Evolutionary conservation across 257 asterid genomes (phyloP), one percentile per base, ranked within the genome.

Genomic region (Galeopsis tetrahit): DNA sequence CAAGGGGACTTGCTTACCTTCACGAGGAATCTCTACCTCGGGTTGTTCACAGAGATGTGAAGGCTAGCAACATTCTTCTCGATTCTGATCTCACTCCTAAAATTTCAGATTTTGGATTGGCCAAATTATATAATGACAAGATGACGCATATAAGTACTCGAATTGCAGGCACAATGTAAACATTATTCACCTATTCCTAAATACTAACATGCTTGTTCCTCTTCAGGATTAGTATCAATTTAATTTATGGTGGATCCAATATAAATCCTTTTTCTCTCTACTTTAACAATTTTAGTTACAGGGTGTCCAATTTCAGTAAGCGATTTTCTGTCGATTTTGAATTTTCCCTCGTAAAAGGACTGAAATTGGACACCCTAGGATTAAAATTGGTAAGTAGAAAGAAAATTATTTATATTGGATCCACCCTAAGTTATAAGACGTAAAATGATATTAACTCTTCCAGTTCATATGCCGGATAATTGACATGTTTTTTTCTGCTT

Each of bases 101-200:
- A 74, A 87, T 89, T 62, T 89, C 93, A n/a, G 96, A 89, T 77
- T 89, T 89, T 15, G 93, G 96, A 10, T 78, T 87, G 88, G 93
- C 96, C 69, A 89, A 87, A 75, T 77, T 89, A 35, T 89, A 85
- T 10, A 91, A 89, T 35, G 96, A 89, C 79, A 87, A 81, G 21
- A 78, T 71, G 88, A 90, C 96, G 10, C 97, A 93, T 76, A 88
- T 93, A 71, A 88, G 96, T 80, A 88, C 98, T 68, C 85, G 86
- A 72, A 88, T 90, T 73, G 98, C 98, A 7, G 98, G 98, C 75
- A 93, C 98, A 61, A 78, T 82, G 98, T 88, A 79, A 81, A 93
- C 35, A 31, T 53, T 10, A 2, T 56, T 34, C 31, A 32, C 21
- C 2, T 36, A 36, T 71, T 64, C 68, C 21, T 21, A 5, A 14